Percentiles rank a stretch among this genome's conserved stretches.
Evolutionary conservation across 169 alveolate species (phyloP).

Genomic region (Plasmodium ovale): DNA sequence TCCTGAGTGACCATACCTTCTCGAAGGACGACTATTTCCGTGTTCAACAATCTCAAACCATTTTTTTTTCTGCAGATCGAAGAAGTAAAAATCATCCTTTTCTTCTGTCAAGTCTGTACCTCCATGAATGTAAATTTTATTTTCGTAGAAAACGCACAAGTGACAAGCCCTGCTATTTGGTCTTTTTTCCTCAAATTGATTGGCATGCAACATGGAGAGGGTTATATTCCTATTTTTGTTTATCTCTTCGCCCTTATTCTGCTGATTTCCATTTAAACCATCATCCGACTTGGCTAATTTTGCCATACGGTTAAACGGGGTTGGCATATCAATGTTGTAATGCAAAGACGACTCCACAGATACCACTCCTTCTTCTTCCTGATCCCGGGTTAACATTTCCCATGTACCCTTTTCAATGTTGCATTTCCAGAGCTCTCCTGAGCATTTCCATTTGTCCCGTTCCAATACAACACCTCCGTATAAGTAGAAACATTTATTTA

Average conservation of each 20-base stretch:
- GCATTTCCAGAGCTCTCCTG: slow-evolving; percentile 38
- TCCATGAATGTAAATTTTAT: slow-evolving; percentile 46
- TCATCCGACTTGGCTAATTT: not conserved
- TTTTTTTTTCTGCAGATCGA: slow-evolving; percentile 15
- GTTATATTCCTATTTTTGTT: not conserved
- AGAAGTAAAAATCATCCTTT: slow-evolving; percentile 36
- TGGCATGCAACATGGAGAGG: not conserved
- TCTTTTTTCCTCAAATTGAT: not conserved
- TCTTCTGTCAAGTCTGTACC: slow-evolving; percentile 41
- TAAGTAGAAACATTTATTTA: slow-evolving; percentile 13
- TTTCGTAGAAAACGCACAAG: slow-evolving; percentile 8
- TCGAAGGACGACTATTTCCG: slow-evolving; percentile 15
- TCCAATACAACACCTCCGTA: slow-evolving; percentile 30
- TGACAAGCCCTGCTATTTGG: slow-evolving; percentile 54
- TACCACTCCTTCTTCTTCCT: not conserved
- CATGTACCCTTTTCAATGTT: slow-evolving; percentile 26
- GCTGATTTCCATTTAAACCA: not conserved
- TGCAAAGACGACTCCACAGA: not conserved
- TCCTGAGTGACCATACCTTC: slow-evolving; percentile 46
- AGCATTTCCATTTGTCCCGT: not conserved
- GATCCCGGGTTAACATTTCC: not conserved
- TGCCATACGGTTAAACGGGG: not conserved
- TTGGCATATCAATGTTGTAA: not conserved
- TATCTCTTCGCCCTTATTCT: not conserved
- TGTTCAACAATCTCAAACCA: slow-evolving; percentile 27